These are phyloP conservation scores for Colletotrichum noveboracense DNA, from an alignment of 2,329 filamentous ascomycete species.

Conservation along the genomic window DNA sequence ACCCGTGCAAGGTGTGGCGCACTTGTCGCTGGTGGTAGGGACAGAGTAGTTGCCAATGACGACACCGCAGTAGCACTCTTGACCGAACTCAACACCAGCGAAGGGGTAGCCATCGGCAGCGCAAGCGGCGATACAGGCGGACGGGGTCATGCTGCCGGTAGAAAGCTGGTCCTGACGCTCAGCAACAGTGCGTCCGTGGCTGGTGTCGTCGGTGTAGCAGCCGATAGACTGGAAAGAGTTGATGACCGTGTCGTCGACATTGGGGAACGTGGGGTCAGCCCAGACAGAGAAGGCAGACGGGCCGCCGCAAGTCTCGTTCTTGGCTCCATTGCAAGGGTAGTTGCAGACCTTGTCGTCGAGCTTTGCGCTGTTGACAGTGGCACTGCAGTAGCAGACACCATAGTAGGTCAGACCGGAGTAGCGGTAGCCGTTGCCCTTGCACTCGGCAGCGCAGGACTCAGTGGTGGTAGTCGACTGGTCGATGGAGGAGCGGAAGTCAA, in stretches of 20 bases:
- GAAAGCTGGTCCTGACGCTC: constrained; percentile 45
- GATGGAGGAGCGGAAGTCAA: constrained; percentile 46
- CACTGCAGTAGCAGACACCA: constrained; percentile 58
- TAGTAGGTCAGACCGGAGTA: constrained; percentile 58
- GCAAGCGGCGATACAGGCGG: constrained; percentile 48
- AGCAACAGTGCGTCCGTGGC: constrained; percentile 47
- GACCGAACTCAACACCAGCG: constrained; percentile 52
- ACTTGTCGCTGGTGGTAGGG: constrained; percentile 42
- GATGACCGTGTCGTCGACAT: constrained; percentile 48
- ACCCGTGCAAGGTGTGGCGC: constrained; percentile 58
- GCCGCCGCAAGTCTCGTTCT: constrained; percentile 51
- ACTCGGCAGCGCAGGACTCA: constrained; percentile 48
- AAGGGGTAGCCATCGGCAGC: constrained; percentile 48
- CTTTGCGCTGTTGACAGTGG: constrained; percentile 57
- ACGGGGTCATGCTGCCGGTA: constrained; percentile 42
- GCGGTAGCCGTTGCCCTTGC: constrained; percentile 57
- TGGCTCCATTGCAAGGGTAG: constrained; percentile 57
- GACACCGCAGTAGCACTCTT: constrained; percentile 54
- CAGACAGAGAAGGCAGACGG: constrained; percentile 52
- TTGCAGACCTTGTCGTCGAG: constrained; percentile 60
- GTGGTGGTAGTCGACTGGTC: constrained; percentile 51
- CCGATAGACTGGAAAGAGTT: constrained; percentile 64
- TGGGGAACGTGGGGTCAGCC: constrained; percentile 53
- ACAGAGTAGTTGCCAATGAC: constrained; percentile 54
- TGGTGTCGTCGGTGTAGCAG: constrained; percentile 59